Base-by-base conservation (phyloP, 106 monocot genomes). In the Platanthera guangdongensis region DNA sequence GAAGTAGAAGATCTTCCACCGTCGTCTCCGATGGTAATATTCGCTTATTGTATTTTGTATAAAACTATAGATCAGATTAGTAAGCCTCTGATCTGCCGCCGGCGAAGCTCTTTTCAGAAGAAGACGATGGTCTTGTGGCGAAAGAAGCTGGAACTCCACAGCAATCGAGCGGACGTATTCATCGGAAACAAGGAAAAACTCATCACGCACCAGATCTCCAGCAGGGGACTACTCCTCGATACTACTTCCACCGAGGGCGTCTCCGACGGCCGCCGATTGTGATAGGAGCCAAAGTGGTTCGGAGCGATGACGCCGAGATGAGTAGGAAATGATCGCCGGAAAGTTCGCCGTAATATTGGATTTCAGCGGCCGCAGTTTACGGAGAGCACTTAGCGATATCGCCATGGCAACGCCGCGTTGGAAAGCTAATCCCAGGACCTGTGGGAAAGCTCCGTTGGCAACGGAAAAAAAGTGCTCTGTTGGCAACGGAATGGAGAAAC, bases 91-190 rank as follows among this genome's bases (percentile, higher is more conserved):
- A 18, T 73, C 14, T 19, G 16, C 57, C 8, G 2, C 9, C 11
- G 46, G 14, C 10, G 47, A 22, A 18, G 3, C 53, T 21, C 6
- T n/a, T 14, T 48, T 45, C 49, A 81, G 49, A 73, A 81, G 81
- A 67, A 55, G 73, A 69, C n/a, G 52, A 51, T 45, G 76, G 55
- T 69, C 94, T 94, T 94, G 80, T 94, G 94, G 78, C 94, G 90
- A 79, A 94, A 94, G 87, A 94, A 94, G 77, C 90, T 90, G 74
- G 94, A 83, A 55, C 83, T 88, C 94, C 60, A 60, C 60, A 60
- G 60, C 60, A 60, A 18, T 60, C 60, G 60, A 6, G 60, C 6
- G 6, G 60, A 60, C 6, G 60, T 60, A 11, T 60, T 60, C 60
- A 60, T 60, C 16, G 60, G 60, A 15, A 60, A 16, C 60, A 60